Percentiles rank a stretch among this genome's conserved stretches.
Conservation (phyloP, 2,329 filamentous ascomycete species). For the Talaromyces amestolkiae region DNA sequence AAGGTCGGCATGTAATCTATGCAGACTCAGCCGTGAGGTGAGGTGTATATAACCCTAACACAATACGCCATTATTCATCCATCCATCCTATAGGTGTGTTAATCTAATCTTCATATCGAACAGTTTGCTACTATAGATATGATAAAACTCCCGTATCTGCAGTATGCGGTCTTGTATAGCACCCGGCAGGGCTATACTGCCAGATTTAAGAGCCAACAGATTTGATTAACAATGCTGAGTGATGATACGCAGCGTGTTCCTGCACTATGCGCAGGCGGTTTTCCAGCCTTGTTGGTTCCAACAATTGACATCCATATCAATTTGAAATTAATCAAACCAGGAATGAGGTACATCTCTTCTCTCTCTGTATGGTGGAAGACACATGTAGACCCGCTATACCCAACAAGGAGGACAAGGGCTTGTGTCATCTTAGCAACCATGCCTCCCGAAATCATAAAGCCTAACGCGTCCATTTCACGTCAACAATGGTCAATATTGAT, state of each 20-base stretch:
- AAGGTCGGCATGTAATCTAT: background rate
- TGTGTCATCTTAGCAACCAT: background rate
- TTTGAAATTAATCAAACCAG: background rate
- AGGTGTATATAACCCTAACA: background rate
- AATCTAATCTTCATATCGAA: background rate
- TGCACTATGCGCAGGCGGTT: background rate
- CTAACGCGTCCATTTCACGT: background rate
- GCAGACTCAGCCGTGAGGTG: background rate
- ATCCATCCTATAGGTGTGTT: background rate
- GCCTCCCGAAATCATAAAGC: background rate
- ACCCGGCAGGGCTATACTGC: background rate
- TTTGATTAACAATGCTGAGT: background rate
- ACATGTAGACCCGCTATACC: background rate
- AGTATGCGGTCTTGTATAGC: background rate
- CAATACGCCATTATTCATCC: background rate
- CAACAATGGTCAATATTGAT: background rate
- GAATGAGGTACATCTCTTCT: background rate
- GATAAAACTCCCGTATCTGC: background rate
- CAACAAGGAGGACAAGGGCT: background rate
- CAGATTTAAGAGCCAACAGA: background rate
- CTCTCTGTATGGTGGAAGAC: background rate
- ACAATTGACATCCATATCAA: background rate
- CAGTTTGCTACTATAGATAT: background rate
- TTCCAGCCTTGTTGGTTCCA: background rate
- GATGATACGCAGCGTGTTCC: background rate